These are phyloP conservation scores for Ophiocordyceps sinensis DNA, from an alignment of 2,329 filamentous ascomycete genomes.

Conservation along the genomic window DNA sequence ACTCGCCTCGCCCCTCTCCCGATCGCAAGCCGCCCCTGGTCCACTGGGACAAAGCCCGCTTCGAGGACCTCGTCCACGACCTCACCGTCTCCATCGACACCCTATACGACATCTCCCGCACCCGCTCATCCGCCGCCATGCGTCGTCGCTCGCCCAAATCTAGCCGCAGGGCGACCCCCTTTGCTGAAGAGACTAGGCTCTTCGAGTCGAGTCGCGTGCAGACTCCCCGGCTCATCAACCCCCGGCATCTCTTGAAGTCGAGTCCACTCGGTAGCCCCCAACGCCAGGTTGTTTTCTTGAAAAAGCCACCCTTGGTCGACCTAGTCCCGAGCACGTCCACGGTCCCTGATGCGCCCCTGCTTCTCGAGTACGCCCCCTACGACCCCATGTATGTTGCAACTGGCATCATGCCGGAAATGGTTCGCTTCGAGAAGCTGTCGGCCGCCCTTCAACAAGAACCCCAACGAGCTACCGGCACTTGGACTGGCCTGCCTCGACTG, in stretches of 20 bases:
- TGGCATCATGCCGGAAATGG: conserved; percentile 49
- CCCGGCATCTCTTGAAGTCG: conserved; percentile 23
- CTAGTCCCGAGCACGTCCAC: conserved; percentile 26
- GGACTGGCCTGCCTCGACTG: conserved; percentile 46
- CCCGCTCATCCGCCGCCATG: conserved; percentile 34
- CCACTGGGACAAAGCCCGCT: conserved; percentile 55
- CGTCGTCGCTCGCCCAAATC: conserved; percentile 16
- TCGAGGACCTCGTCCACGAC: conserved; percentile 60
- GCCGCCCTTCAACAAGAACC: conserved; percentile 40
- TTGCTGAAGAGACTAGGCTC: conserved; percentile 29
- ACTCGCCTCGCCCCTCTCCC: conserved; percentile 24
- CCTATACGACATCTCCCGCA: conserved; percentile 60
- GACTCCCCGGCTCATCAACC: conserved; percentile 46
- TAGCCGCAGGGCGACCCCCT: conserved; percentile 19
- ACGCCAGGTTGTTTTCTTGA: conserved; percentile 17
- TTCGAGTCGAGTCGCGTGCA: conserved; percentile 48
- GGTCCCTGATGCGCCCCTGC: conserved; percentile 38
- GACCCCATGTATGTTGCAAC: conserved; percentile 47
- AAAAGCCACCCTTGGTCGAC: conserved; percentile 35
- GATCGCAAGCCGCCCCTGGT: conserved; percentile 43
- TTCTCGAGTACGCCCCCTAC: conserved; percentile 58
- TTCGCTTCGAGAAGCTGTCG: conserved; percentile 49
- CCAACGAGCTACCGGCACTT: conserved; percentile 37
- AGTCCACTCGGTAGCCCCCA: not conserved
- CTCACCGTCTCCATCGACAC: conserved; percentile 68